Evolutionary conservation across 2,329 filamentous ascomycete genomes (phyloP).

Genomic region (Scytalidium lignicola): DNA sequence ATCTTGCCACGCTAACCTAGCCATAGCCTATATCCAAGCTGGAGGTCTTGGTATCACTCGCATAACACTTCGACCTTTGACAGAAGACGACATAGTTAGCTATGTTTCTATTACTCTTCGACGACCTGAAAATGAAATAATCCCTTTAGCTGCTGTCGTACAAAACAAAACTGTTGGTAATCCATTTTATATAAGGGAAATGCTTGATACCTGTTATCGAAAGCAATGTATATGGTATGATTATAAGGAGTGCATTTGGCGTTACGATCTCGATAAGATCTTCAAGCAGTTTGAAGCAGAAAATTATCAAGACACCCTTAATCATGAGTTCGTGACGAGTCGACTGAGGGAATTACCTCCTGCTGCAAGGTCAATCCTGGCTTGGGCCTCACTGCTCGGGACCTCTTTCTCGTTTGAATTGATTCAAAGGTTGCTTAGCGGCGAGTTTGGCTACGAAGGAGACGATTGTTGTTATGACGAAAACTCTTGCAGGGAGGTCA

Average conservation of each 20-base stretch:
- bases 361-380: constrained; percentile 70
- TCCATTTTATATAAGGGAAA: constrained; percentile 86
- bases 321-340: constrained; percentile 76
- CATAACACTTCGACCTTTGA: constrained; percentile 67
- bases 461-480: constrained; percentile 36
- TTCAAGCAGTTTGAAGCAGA: constrained; percentile 81
- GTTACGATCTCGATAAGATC: constrained; percentile 78
- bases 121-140: constrained; percentile 63
- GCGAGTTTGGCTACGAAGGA: constrained; percentile 58
- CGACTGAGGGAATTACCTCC: constrained; percentile 71
- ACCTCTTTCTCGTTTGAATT: constrained; percentile 79
- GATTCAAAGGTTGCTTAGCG: constrained; percentile 69
- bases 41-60: constrained; percentile 58
- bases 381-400: constrained; percentile 82
- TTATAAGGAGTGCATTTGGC: constrained; percentile 76
- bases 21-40: constrained; percentile 23
- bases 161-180: constrained; percentile 87
- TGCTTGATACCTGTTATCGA: constrained; percentile 80
- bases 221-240: constrained; percentile 90
- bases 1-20: constrained; percentile 17
- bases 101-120: constrained; percentile 82
- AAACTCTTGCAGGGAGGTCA: constrained; percentile 33
- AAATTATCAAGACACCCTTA: constrained; percentile 72
- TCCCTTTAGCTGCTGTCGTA: constrained; percentile 75
- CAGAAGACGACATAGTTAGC: constrained; percentile 72